These are phyloP conservation scores for Niveomyces coronatus DNA, from an alignment of 2,329 filamentous ascomycete genomes.

Conservation along the genomic window DNA sequence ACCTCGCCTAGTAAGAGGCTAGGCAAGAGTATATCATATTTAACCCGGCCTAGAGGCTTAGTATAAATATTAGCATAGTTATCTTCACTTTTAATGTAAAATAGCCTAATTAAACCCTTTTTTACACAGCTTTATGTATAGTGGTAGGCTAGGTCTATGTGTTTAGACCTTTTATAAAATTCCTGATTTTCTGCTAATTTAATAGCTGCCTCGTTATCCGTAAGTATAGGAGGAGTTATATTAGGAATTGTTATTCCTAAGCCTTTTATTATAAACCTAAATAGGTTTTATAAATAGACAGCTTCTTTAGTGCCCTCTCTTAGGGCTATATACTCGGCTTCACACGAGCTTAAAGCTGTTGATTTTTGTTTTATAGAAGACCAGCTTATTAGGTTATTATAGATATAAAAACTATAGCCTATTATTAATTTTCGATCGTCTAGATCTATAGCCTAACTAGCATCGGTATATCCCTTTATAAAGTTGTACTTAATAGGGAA, in stretches of 20 bases:
- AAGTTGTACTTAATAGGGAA: conserved; percentile 2
- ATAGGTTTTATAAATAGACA: background rate
- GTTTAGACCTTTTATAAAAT: conserved; percentile 1
- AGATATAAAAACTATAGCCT: background rate
- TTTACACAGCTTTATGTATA: background rate
- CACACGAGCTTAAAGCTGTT: background rate
- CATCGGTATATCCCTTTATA: background rate
- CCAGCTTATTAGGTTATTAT: conserved; percentile 1
- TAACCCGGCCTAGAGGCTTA: background rate
- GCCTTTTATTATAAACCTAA: background rate
- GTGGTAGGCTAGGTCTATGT: background rate
- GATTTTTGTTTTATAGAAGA: conserved; percentile 1
- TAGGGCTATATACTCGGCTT: conserved; percentile 3
- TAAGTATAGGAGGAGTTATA: background rate
- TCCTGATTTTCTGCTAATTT: background rate
- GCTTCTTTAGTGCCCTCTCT: background rate
- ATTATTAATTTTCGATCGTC: background rate
- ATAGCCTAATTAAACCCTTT: background rate
- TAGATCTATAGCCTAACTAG: background rate
- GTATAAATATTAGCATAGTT: background rate
- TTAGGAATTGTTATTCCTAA: background rate
- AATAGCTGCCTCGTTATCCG: background rate
- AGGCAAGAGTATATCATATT: background rate
- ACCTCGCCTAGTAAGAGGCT: no score
- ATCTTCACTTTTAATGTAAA: background rate